These are phyloP conservation scores for Lophium mytilinum DNA, from an alignment of 495 filamentous ascomycete genomes.

Conservation along the genomic window DNA sequence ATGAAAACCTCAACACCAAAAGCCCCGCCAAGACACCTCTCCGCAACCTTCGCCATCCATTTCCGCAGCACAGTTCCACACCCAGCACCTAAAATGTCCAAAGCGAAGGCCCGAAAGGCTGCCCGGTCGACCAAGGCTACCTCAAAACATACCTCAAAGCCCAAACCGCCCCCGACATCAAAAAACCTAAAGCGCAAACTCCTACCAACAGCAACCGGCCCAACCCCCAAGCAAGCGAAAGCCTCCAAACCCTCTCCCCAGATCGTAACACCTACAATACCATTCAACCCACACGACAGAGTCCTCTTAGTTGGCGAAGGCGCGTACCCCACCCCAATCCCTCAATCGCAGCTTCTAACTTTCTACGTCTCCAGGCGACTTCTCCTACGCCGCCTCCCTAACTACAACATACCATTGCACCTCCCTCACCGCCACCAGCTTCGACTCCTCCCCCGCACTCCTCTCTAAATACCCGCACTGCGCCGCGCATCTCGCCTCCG, in stretches of 20 bases:
- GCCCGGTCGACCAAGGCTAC: background rate
- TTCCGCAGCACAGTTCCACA: too few species aligned
- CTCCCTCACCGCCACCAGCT: constrained; percentile 55
- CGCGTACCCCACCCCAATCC: constrained; percentile 12
- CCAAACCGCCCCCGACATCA: background rate
- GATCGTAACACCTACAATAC: constrained; percentile 45
- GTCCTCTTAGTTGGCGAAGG: constrained; percentile 88
- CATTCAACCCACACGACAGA: constrained; percentile 60
- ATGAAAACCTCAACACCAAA: too few species aligned
- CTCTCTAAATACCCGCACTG: constrained; percentile 8
- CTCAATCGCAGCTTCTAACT: background rate
- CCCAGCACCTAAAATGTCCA: background rate
- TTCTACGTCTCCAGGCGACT: constrained; percentile 49
- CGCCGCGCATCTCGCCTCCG: too few species aligned
- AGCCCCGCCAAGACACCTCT: too few species aligned
- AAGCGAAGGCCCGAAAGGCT: background rate
- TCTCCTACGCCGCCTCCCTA: constrained; percentile 77
- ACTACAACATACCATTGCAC: constrained; percentile 61
- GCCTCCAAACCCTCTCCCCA: background rate
- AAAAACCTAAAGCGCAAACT: background rate
- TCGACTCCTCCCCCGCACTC: constrained; percentile 38
- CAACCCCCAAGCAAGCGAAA: background rate
- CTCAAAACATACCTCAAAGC: background rate
- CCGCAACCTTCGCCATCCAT: too few species aligned
- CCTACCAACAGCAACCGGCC: background rate